phyloP scores from a whole-genome alignment of 495 filamentous ascomycete genomes.

The Penicillium angulare region DNA sequence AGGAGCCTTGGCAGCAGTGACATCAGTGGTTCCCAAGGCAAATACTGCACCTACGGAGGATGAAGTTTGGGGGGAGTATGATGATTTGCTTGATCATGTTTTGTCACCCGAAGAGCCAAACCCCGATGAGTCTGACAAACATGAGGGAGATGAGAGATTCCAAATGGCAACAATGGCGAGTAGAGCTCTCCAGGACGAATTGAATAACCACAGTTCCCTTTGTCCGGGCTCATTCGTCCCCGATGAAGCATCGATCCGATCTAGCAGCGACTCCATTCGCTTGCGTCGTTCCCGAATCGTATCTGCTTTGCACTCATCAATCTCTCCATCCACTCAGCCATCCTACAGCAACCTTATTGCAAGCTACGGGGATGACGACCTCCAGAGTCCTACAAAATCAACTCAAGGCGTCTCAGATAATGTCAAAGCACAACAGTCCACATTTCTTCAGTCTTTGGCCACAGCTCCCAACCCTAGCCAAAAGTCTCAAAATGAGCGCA shows the following conservation, averaged over 20 bases:
- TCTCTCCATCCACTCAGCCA: slow-evolving; percentile 38
- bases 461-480: slow-evolving; percentile 28
- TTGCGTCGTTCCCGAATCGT: slow-evolving; percentile 44
- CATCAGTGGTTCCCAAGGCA: slow-evolving; percentile 59
- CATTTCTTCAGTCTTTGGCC: slow-evolving; percentile 29
- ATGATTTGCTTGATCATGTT: slow-evolving; percentile 80
- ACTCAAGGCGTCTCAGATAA: slow-evolving; percentile 5
- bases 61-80: slow-evolving; percentile 93
- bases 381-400: slow-evolving; percentile 4
- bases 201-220: slow-evolving; percentile 22
- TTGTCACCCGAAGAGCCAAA: slow-evolving; percentile 50
- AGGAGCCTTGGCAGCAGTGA: slow-evolving; percentile 56
- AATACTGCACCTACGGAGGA: slow-evolving; percentile 67
- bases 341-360: slow-evolving; percentile 42
- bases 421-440: slow-evolving; percentile 26
- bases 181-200: slow-evolving; percentile 39
- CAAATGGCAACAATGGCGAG: slow-evolving; percentile 43
- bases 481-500: slow-evolving; percentile 36
- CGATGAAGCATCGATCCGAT: slow-evolving; percentile 23
- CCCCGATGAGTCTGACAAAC: slow-evolving; percentile 1
- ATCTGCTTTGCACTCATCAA: slow-evolving; percentile 39
- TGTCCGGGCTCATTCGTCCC: slow-evolving; percentile 13
- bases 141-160: slow-evolving; percentile 26
- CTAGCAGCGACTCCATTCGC: slow-evolving; percentile 34
- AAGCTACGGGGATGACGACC: slow-evolving; percentile 22